Percentiles rank a stretch among this genome's conserved stretches.
phyloP scores from a whole-genome alignment of 306 rosid species.

The Benincasa hispida region DNA sequence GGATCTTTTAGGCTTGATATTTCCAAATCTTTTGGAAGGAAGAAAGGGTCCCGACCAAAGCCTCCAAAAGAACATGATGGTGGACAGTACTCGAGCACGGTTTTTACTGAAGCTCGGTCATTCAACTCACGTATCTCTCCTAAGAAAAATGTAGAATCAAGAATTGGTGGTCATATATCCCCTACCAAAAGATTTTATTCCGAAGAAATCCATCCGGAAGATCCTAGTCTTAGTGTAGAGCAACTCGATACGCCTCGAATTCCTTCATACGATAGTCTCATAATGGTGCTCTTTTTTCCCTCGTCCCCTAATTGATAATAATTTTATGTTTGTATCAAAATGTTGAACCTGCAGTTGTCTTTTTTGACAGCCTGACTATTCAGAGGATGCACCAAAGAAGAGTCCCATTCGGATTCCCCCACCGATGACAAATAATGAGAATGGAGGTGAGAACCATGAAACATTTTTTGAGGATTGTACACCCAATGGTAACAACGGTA shows the following conservation, averaged over 20 bases:
- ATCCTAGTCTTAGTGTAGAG: slow-evolving; percentile 6
- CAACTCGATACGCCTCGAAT: slow-evolving; percentile 8
- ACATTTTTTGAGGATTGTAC: slow-evolving; percentile 17
- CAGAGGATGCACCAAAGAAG: slow-evolving; percentile 19
- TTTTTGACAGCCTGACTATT: slow-evolving; percentile 29
- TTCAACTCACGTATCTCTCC: slow-evolving; percentile 27
- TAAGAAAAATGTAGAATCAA: slow-evolving; percentile 22
- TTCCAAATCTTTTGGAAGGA: slow-evolving; percentile 34
- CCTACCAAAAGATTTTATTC: slow-evolving; percentile 17
- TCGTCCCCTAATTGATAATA: neutral
- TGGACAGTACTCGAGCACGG: slow-evolving; percentile 17
- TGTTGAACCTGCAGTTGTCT: neutral
- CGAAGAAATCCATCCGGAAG: slow-evolving; percentile 19
- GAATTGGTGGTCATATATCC: slow-evolving; percentile 16
- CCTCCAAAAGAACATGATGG: slow-evolving; percentile 32
- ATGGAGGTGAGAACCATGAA: slow-evolving; percentile 7
- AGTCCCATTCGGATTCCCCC: neutral
- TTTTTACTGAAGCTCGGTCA: slow-evolving; percentile 31
- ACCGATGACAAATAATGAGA: slow-evolving; percentile 7
- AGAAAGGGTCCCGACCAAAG: slow-evolving; percentile 36
- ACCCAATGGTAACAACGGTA: slow-evolving; percentile 12
- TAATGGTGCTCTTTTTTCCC: slow-evolving; percentile 22
- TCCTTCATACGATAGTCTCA: slow-evolving; percentile 19
- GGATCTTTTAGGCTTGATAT: slow-evolving; percentile 31
- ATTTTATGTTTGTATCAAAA: neutral